Evolutionary conservation across 306 rosid genomes (phyloP), one percentile per base, ranked within the genome.

Genomic region (Canavalia ensiformis): DNA sequence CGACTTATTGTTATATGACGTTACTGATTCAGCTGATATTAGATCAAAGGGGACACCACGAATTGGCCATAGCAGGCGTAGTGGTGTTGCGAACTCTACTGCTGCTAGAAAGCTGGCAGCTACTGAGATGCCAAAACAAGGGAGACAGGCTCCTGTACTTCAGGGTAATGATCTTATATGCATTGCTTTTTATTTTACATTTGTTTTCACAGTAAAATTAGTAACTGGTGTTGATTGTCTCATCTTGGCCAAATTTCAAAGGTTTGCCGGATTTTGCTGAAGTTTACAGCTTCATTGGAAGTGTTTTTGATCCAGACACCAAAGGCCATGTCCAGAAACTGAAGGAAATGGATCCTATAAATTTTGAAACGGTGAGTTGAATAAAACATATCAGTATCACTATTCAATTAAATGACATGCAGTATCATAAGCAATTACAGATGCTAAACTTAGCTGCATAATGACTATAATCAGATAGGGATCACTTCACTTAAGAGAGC

Each of bases 281-380:
- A 80, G 94, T 92, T 71, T 92, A 92, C 77, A 68, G 73, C 5
- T 68, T 68, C 73, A 68, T 68, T 44, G 73, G 73, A 44, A 45
- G 73, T 68, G 52, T 90, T 80, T 92, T 92, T 70, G 97, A 92
- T 86, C 97, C 97, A 5, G 93, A 88, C 6, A 77, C 88, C 10
- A 67, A 83, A 30, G 93, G 88, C 75, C 97, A 87, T 49, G 91
- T 87, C 73, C 86, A 88, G 67, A 90, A 88, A 86, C 92, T 92
- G 59, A 89, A 89, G 88, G 97, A 90, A 87, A 92, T 92, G 97
- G 94, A 90, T 83, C 97, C 97, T 70, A 87, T 92, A 46, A 92
- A 89, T 84, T 90, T 92, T 29, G 91, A 92, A 88, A 90, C 97
- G 11, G 97, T 92, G 78, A 87, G 94, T 87, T 82, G 44, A 59